Conservation (phyloP, 1,284 basidiomycete species). For the Ceratobasidium sp. region DNA sequence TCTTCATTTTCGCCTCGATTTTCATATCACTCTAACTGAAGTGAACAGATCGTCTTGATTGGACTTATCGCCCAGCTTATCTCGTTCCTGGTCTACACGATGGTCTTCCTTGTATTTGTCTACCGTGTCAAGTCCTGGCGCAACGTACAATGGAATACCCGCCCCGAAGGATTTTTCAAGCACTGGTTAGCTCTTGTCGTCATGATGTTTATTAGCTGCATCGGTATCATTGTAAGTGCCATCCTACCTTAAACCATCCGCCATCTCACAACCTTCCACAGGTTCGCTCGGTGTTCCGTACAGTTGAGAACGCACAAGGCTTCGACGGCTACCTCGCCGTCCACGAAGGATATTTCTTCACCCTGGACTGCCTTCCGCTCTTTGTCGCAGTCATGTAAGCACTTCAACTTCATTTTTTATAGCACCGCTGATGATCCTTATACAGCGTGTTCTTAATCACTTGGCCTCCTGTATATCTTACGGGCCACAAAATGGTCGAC, state of each 20-base stretch:
- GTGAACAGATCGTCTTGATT: conserved; percentile 68
- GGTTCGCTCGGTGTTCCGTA: conserved; percentile 22
- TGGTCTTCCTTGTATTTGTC: conserved; percentile 58
- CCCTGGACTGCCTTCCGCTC: conserved; percentile 40
- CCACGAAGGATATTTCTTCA: conserved; percentile 44
- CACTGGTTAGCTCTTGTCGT: conserved; percentile 58
- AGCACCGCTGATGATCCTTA: no score
- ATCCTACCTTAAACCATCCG: not conserved
- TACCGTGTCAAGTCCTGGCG: conserved; percentile 55
- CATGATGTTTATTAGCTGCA: conserved; percentile 57
- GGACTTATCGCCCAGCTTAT: conserved; percentile 58
- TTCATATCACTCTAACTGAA: conserved; percentile 14
- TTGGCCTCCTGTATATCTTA: conserved; percentile 15
- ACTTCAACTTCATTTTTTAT: no score
- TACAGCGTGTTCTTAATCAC: conserved; percentile 12
- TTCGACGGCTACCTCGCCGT: conserved; percentile 37
- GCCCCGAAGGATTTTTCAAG: not conserved
- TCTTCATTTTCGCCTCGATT: not conserved
- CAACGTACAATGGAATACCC: conserved; percentile 30
- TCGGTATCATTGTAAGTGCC: conserved; percentile 55
- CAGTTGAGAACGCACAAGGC: conserved; percentile 32
- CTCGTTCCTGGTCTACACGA: conserved; percentile 59
- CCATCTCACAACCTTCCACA: no score
- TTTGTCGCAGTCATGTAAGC: conserved; percentile 48
- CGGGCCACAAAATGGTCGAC: not conserved